Evolutionary conservation across 148 eudicot species (phyloP), one percentile per base, ranked within the genome.

Genomic region (Rhododendron williamsianum): DNA sequence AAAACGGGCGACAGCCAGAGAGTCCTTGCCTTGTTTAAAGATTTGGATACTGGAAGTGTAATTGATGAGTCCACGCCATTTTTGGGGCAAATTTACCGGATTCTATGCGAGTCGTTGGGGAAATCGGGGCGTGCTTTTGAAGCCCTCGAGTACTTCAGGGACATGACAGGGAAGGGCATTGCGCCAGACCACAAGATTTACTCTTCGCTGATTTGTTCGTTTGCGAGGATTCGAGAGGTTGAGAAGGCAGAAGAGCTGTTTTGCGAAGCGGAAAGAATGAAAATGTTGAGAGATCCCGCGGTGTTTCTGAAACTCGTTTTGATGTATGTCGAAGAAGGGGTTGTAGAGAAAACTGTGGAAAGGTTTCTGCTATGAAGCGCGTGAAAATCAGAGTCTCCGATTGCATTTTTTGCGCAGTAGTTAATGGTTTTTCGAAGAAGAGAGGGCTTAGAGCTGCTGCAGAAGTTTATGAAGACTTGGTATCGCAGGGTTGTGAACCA

Each of bases 381-480:
- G 92, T 85, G 30, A 87, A 89, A 9, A 67, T 95, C 48, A 88
- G 88, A 87, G 92, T 95, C 51, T 92, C 99, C 0, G 99, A 97
- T 83, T 97, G 99, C 88, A 90, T 97, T 11, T 92, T 94, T 15
- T 94, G 96, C 67, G 95, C 98, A 13, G 93, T 97, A 60, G 91
- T 94, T 12, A 97, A 97, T 81, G 99, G 96, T 18, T 94, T 84
- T 81, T 91, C 94, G 6, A 97, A 91, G 89, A 92, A 90, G 74
- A 86, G 98, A 89, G 96, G 98, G 76, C 83, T 88, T 3, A 87
- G 49, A 85, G 86, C 84, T 12, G 95, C 98, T 1, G 87, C 86
- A 12, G 84, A 86, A 30, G 94, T 95, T 0, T 93, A 95, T 76
- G 90, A 93, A 35, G 90, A 92, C 45, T 86, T 97, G 19, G 43